A percentile compares a stretch with the other conserved stretches of the same genome.
Evolutionary conservation across 2,329 filamentous ascomycete species (phyloP).

Genomic region (Ascomycota sp.): DNA sequence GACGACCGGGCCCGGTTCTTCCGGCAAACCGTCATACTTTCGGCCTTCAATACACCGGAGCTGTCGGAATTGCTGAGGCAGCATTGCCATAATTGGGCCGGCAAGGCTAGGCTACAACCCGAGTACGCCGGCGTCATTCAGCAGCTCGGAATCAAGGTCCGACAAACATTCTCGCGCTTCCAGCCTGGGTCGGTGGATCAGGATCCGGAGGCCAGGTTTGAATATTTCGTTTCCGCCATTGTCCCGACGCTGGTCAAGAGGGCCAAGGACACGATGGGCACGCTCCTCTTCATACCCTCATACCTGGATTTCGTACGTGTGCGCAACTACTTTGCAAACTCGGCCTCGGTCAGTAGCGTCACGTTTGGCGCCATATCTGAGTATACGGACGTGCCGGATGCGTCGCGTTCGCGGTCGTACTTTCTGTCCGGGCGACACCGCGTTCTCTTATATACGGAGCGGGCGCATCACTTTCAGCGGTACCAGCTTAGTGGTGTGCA

Average conservation of each 20-base stretch:
- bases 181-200: slow-evolving; percentile 43
- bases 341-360: slow-evolving; percentile 27
- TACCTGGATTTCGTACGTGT: slow-evolving; percentile 91
- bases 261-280: slow-evolving; percentile 40
- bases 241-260: slow-evolving; percentile 53
- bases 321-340: slow-evolving; percentile 73
- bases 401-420: slow-evolving; percentile 65
- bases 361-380: slow-evolving; percentile 63
- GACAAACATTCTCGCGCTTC: slow-evolving; percentile 80
- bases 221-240: slow-evolving; percentile 67
- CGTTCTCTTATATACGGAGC: slow-evolving; percentile 74
- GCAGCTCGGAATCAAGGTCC: slow-evolving; percentile 45
- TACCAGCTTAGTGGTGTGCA: slow-evolving; percentile 63
- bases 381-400: slow-evolving; percentile 59
- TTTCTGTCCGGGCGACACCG: slow-evolving; percentile 66
- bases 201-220: slow-evolving; percentile 76
- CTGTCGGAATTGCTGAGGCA: slow-evolving; percentile 57
- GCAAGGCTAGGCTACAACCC: slow-evolving; percentile 51
- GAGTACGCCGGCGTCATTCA: slow-evolving; percentile 52
- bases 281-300: slow-evolving; percentile 71
- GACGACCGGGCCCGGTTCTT: slow-evolving; percentile 60
- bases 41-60: slow-evolving; percentile 72
- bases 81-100: slow-evolving; percentile 59
- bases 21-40: slow-evolving; percentile 66
- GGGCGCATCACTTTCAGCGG: slow-evolving; percentile 91